A percentile compares a stretch with the other conserved stretches of the same genome.
Evolutionary conservation across 2,329 filamentous ascomycete species (phyloP).

Genomic region (Sporothrix brasiliensis): DNA sequence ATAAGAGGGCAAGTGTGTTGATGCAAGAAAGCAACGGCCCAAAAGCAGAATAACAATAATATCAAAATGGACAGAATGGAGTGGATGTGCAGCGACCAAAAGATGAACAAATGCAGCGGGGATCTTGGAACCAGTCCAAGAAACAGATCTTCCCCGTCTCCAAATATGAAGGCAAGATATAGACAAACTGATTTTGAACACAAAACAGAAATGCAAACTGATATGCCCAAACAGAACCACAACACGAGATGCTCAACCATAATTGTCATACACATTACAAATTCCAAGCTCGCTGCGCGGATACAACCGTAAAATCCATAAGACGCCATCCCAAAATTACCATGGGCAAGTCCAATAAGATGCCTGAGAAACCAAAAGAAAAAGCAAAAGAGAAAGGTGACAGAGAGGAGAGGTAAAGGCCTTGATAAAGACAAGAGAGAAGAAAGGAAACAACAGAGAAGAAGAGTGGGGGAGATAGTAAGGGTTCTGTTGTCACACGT

Average conservation of each 20-base stretch:
- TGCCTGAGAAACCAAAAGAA: neutral
- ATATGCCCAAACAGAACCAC: slow-evolving; percentile 10
- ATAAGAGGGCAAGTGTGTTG: neutral
- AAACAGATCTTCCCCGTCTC: neutral
- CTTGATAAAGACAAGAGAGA: neutral
- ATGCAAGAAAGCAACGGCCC: slow-evolving; percentile 19
- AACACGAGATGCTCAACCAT: slow-evolving; percentile 17
- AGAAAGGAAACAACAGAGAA: neutral
- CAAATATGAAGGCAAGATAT: neutral
- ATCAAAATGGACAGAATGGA: neutral
- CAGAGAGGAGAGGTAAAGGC: neutral
- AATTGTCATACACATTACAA: slow-evolving; percentile 26
- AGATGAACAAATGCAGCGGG: neutral
- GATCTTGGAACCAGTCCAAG: slow-evolving; percentile 5
- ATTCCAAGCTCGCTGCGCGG: slow-evolving; percentile 13
- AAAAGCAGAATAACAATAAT: neutral
- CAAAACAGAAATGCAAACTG: neutral
- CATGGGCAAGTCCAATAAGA: neutral
- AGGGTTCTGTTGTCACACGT: neutral
- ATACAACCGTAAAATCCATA: slow-evolving; percentile 1
- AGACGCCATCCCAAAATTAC: neutral
- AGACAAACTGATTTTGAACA: slow-evolving; percentile 20
- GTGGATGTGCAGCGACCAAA: slow-evolving; percentile 6
- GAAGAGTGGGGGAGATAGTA: neutral
- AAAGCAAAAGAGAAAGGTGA: neutral